Evolutionary conservation across 495 filamentous ascomycete genomes (phyloP).

Genomic region (Achaetomiella virescens): DNA sequence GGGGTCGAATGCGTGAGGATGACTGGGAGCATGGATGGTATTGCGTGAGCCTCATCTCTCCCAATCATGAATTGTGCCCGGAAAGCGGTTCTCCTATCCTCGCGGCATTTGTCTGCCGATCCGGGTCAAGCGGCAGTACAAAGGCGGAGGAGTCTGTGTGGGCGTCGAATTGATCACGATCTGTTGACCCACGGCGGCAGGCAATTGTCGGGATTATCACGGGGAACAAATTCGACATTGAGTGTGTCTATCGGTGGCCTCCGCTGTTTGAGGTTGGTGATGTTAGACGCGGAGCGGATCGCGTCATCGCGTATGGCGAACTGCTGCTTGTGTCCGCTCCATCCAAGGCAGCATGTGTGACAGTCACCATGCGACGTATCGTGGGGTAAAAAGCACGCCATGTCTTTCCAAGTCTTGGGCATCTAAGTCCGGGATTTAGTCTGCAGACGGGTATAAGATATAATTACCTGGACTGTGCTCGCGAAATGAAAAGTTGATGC

Average conservation of each 20-base stretch:
- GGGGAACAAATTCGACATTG: neutral
- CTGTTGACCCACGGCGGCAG: neutral
- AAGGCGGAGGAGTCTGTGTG: neutral
- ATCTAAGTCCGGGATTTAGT: too few species aligned
- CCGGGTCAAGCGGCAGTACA: neutral
- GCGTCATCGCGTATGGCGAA: conserved; percentile 19
- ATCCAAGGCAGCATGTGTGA: too few species aligned
- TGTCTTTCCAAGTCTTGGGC: neutral
- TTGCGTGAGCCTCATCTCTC: conserved; percentile 14
- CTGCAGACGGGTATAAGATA: too few species aligned
- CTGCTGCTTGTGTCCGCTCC: neutral
- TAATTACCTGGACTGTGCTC: too few species aligned
- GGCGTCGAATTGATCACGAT: neutral
- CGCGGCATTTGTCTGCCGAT: neutral
- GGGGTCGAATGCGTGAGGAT: conserved; percentile 12
- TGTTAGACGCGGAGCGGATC: conserved; percentile 26
- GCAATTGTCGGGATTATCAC: neutral
- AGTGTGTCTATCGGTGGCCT: neutral
- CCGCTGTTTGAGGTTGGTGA: conserved; percentile 9
- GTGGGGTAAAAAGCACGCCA: neutral
- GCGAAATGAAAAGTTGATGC: too few species aligned
- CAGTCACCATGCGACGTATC: too few species aligned
- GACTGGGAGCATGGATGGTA: conserved; percentile 19
- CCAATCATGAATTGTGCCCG: conserved; percentile 10
- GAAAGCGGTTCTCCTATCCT: neutral